Evolutionary conservation across 257 asterid species (phyloP), one percentile per base, ranked within the genome.

Genomic region (Plantago ovata): DNA sequence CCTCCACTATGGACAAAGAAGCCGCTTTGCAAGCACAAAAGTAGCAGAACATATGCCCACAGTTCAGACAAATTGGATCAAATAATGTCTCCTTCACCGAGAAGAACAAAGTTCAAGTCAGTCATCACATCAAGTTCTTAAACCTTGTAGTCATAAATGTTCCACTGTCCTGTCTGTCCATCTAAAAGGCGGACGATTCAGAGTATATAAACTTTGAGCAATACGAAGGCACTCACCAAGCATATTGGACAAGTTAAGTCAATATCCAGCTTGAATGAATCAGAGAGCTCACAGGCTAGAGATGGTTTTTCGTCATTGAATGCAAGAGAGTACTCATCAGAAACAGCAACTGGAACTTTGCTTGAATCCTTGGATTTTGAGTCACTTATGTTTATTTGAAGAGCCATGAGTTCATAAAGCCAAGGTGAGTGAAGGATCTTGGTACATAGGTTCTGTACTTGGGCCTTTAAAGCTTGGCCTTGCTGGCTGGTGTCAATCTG

Each of bases 11-110:
- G 69, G 81, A 81, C 69, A 85, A 94, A 38, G 96, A 83, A 64
- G 82, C 92, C 46, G 95, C 83, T 74, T 91, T 87, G 74, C 98
- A 91, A 2, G 95, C 92, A 48, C 98, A 91, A 76, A 83, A 62
- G 80, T 75, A 87, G 72, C 98, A 87, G 72, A 87, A 87, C 59
- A 81, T 83, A 66, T 91, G 98, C 19, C 96, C 96, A 52, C 98
- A 91, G 1, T 78, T 70, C 66, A 91, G 95, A 66, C 93, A 78
- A 3, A 81, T 82, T 0, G 98, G 93, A 65, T 91, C 98, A 61
- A 91, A 87, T 13, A 87, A 69, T 9, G 88, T 81, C 77, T 91
- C 98, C 98, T 91, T 6, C 6, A 8, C 36, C 4, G 2, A 28
- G 7, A 28, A 43, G 13, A 56, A 49, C 56, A 53, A 28, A 49